Conservation (phyloP, 1,139 yeast species). For the Saccharomycopsis hybrid region DNA sequence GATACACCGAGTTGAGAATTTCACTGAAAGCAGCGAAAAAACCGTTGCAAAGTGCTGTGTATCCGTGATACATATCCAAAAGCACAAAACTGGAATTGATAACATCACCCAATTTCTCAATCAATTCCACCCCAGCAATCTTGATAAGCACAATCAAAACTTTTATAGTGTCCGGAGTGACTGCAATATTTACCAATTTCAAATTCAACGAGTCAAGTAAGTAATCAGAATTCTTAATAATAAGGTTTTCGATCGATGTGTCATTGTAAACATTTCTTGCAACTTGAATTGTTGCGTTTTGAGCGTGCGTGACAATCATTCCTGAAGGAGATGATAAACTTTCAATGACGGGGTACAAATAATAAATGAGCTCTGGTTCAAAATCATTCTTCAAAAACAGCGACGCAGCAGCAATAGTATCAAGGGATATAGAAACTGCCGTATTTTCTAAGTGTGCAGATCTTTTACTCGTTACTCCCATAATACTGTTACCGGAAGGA, state of each 20-base stretch:
- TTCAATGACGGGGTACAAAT: conserved; percentile 49
- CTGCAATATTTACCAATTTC: conserved; percentile 56
- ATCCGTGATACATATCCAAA: conserved; percentile 81
- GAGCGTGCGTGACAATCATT: conserved; percentile 40
- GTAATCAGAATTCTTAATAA: conserved; percentile 71
- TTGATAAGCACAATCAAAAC: conserved; percentile 60
- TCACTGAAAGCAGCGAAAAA: conserved; percentile 69
- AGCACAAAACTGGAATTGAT: conserved; percentile 67
- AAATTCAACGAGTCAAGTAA: conserved; percentile 69
- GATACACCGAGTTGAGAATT: conserved; percentile 47
- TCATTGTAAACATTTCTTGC: conserved; percentile 52
- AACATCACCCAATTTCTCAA: conserved; percentile 67
- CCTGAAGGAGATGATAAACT: conserved; percentile 44
- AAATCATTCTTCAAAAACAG: conserved; percentile 36
- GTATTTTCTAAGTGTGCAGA: neutral
- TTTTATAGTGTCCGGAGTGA: conserved; percentile 70
- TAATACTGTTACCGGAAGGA: neutral
- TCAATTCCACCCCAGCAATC: conserved; percentile 60
- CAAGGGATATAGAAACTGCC: conserved; percentile 30
- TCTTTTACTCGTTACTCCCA: too few relatives aligned
- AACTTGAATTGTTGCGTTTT: conserved; percentile 37
- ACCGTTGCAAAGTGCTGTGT: conserved; percentile 62
- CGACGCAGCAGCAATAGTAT: conserved; percentile 37
- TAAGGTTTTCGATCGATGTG: conserved; percentile 42
- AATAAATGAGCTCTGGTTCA: conserved; percentile 44